Percentiles rank a stretch among this genome's conserved stretches.
phyloP scores from a whole-genome alignment of 2,329 filamentous ascomycete species.

The Pseudocercospora macadamiae region DNA sequence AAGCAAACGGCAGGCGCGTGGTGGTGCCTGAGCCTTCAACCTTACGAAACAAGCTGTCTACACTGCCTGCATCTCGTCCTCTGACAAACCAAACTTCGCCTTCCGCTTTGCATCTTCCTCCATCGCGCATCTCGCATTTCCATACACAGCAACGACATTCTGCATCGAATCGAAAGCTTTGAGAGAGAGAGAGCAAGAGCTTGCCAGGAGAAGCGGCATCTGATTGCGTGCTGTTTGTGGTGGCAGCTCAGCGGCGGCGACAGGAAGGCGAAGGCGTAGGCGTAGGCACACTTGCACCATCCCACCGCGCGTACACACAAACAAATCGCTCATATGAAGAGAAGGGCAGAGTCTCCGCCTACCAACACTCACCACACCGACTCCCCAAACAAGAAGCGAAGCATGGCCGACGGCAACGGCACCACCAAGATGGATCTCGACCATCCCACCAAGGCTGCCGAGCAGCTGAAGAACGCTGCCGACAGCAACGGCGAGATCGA shows the following conservation, averaged over 20 bases:
- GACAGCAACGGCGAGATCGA: slow-evolving; percentile 62
- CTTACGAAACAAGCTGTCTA: neutral
- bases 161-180: neutral
- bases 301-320: neutral
- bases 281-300: slow-evolving; percentile 8
- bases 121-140: neutral
- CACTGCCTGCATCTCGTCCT: neutral
- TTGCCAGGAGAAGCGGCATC: neutral
- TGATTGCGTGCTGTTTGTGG: neutral
- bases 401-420: slow-evolving; percentile 25
- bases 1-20: too few species aligned
- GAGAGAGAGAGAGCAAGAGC: neutral
- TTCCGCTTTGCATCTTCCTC: neutral
- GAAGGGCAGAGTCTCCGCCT: slow-evolving; percentile 21
- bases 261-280: neutral
- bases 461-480: slow-evolving; percentile 58
- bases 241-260: neutral
- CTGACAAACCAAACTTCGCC: neutral
- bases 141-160: neutral
- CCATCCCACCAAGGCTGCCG: slow-evolving; percentile 58
- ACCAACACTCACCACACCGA: slow-evolving; percentile 17
- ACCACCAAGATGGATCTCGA: slow-evolving; percentile 63
- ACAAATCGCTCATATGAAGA: slow-evolving; percentile 22
- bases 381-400: slow-evolving; percentile 18
- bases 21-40: neutral